Conservation (phyloP, 2,329 filamentous ascomycete species). For the Fusarium sp. region DNA sequence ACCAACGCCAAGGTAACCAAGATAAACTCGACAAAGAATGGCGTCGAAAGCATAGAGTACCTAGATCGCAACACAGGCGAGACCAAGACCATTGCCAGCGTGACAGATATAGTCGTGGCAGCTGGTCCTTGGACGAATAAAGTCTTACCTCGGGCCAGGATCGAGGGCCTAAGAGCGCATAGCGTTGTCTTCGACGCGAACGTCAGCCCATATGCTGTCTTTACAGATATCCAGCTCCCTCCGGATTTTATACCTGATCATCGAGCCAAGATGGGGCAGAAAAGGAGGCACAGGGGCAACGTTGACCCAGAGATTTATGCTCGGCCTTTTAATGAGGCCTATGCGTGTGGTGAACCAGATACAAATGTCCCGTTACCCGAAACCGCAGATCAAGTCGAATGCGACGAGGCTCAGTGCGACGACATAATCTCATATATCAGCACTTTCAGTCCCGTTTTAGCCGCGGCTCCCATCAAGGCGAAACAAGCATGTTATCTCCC, state of each 20-base stretch:
- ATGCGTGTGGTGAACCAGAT: constrained; percentile 95
- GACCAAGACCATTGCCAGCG: constrained; percentile 50
- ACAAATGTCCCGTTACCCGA: constrained; percentile 76
- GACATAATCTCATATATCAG: constrained; percentile 84
- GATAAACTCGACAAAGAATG: constrained; percentile 65
- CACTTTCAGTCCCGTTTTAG: constrained; percentile 71
- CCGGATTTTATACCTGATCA: constrained; percentile 66
- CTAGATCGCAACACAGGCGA: constrained; percentile 57
- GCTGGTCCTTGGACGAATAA: constrained; percentile 71
- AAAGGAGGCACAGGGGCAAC: constrained; percentile 65
- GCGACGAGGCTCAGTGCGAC: constrained; percentile 80
- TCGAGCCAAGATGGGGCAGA: constrained; percentile 57
- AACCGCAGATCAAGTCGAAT: constrained; percentile 77
- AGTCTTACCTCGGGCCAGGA: constrained; percentile 65
- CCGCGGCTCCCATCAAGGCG: constrained; percentile 73
- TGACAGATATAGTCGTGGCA: constrained; percentile 65
- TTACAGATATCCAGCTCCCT: constrained; percentile 85
- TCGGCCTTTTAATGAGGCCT: constrained; percentile 86
- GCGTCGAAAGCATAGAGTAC: constrained; percentile 70
- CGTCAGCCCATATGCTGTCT: constrained; percentile 79
- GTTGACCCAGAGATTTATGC: constrained; percentile 95
- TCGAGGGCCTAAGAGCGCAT: constrained; percentile 69
- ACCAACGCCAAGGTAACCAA: constrained; percentile 72
- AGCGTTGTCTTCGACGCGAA: constrained; percentile 71
- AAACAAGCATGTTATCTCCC: constrained; percentile 95